These are phyloP conservation scores for Amylocystis lapponica DNA, from an alignment of 768 basidiomycete genomes.

Conservation along the genomic window DNA sequence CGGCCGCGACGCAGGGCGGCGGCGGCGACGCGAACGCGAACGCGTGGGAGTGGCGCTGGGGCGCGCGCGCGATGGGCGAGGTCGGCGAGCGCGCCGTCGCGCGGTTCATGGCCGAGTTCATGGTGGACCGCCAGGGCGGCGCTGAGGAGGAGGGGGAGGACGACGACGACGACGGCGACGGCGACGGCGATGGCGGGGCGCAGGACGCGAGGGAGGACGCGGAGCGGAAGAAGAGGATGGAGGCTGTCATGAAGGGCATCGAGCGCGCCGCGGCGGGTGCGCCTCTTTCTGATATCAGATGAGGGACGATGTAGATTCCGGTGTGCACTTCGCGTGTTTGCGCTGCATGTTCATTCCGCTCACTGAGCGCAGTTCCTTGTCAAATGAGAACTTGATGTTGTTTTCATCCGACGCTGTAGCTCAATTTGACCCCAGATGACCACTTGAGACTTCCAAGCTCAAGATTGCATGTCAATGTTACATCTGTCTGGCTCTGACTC, in stretches of 20 bases:
- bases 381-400: too few species aligned
- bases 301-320: too few species aligned
- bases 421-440: too few species aligned
- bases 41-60: constrained; percentile 82
- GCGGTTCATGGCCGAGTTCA: constrained; percentile 75
- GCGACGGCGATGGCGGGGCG: constrained; percentile 12
- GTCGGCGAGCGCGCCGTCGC: constrained; percentile 75
- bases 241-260: constrained; percentile 48
- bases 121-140: constrained; percentile 42
- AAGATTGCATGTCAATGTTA: too few species aligned
- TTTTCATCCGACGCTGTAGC: too few species aligned
- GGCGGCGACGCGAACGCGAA: constrained; percentile 32
- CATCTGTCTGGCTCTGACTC: too few species aligned
- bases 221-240: constrained; percentile 28
- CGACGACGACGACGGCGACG: constrained; percentile 16
- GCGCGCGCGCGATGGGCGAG: constrained; percentile 71
- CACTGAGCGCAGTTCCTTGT: too few species aligned
- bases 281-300: constrained; percentile 35
- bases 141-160: constrained; percentile 13
- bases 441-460: too few species aligned
- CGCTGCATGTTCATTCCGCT: too few species aligned
- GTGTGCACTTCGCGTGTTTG: too few species aligned
- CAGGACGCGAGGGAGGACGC: too few species aligned
- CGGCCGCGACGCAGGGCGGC: constrained; percentile 36
- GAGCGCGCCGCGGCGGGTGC: constrained; percentile 65